phyloP scores from a whole-genome alignment of 2,329 filamentous ascomycete species.

The Colletotrichum melonis region DNA sequence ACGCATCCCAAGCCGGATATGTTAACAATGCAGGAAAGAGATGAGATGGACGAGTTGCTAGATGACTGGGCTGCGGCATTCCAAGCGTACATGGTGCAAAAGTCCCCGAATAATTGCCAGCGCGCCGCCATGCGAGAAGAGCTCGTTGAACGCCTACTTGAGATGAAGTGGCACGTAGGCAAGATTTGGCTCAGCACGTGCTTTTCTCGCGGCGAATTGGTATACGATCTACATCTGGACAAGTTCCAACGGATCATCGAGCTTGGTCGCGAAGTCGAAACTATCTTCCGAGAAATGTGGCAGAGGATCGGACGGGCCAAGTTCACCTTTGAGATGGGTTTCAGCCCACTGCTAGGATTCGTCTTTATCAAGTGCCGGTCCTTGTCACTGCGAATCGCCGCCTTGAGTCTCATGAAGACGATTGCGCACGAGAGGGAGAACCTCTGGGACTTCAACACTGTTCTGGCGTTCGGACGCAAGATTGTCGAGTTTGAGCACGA shows the following conservation, averaged over 20 bases:
- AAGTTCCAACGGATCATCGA: conserved; percentile 46
- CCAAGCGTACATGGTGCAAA: not conserved
- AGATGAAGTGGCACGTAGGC: conserved; percentile 45
- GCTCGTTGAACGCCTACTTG: conserved; percentile 39
- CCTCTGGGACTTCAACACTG: conserved; percentile 48
- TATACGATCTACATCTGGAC: conserved; percentile 46
- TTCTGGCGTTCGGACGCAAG: conserved; percentile 46
- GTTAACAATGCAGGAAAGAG: conserved; percentile 40
- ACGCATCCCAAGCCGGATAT: conserved; percentile 10
- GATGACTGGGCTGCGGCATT: conserved; percentile 46
- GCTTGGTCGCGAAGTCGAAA: conserved; percentile 38
- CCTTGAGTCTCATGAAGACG: conserved; percentile 45
- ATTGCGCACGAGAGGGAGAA: conserved; percentile 47
- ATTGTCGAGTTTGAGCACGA: conserved; percentile 54
- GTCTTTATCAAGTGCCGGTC: conserved; percentile 52
- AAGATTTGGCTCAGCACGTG: conserved; percentile 48
- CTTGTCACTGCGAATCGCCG: conserved; percentile 47
- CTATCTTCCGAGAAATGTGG: not conserved
- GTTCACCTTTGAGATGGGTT: conserved; percentile 56
- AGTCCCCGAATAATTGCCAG: not conserved
- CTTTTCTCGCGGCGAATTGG: conserved; percentile 45
- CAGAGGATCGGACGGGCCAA: conserved; percentile 33
- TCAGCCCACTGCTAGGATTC: conserved; percentile 50
- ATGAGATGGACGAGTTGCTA: conserved; percentile 38
- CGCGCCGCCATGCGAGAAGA: conserved; percentile 8